Conservation (phyloP, 345 rosid genomes). For the Iberis pinnata region DNA sequence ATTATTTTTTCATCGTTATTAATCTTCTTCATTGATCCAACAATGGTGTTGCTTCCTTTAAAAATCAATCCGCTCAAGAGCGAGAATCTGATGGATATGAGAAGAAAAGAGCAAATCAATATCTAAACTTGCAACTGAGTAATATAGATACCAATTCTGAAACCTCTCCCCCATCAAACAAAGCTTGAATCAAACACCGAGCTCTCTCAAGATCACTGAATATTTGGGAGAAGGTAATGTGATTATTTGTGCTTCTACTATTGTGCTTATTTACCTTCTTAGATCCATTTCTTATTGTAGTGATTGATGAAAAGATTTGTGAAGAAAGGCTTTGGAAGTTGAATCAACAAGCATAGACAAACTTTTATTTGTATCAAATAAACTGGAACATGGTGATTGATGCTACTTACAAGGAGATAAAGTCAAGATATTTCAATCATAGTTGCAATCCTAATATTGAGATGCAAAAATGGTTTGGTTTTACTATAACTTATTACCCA, state of each 20-base stretch:
- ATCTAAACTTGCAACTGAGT: no score
- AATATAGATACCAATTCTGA: no score
- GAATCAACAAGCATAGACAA: constrained; percentile 76
- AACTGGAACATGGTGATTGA: constrained; percentile 91
- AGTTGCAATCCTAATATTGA: constrained; percentile 90
- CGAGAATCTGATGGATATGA: no score
- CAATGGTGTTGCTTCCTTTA: no score
- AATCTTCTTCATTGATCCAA: no score
- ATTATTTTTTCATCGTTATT: no score
- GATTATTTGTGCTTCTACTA: neutral
- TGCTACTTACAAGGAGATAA: constrained; percentile 90
- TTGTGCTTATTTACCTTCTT: neutral
- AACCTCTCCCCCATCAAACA: no score
- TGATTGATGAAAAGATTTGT: constrained; percentile 89
- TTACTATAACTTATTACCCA: neutral
- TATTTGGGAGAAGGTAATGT: constrained; percentile 89
- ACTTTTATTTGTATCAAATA: constrained; percentile 89
- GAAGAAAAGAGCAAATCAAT: no score
- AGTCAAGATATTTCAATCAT: constrained; percentile 92
- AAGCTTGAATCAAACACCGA: no score
- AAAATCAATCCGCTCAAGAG: no score
- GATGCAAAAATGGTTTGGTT: constrained; percentile 89
- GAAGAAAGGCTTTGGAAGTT: constrained; percentile 90
- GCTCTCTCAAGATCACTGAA: no score
- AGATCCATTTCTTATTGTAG: constrained; percentile 33